A percentile compares a stretch with the other conserved stretches of the same genome.
These are phyloP conservation scores for Aspergillus hortae DNA, from an alignment of 2,329 filamentous ascomycete species.

Conservation along the genomic window DNA sequence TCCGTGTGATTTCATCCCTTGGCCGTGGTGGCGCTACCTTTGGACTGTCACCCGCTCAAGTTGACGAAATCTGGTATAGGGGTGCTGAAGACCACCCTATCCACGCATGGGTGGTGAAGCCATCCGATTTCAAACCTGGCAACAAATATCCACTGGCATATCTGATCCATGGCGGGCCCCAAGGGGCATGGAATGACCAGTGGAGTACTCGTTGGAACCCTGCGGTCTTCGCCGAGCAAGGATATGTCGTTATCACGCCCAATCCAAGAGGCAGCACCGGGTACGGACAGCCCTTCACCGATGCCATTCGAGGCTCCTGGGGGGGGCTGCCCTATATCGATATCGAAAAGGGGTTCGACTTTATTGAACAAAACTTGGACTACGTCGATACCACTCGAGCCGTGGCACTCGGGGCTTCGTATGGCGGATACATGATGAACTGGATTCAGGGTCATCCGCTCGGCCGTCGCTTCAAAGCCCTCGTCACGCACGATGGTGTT, in stretches of 20 bases:
- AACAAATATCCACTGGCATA: slow-evolving; percentile 54
- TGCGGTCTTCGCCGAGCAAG: slow-evolving; percentile 58
- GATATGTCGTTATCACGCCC: slow-evolving; percentile 58
- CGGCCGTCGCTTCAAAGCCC: slow-evolving; percentile 54
- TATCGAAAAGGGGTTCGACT: slow-evolving; percentile 51
- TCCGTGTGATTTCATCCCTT: slow-evolving; percentile 37
- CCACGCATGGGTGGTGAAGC: slow-evolving; percentile 47
- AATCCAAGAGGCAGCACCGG: slow-evolving; percentile 58
- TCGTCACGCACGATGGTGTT: slow-evolving; percentile 54
- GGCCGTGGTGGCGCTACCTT: slow-evolving; percentile 35
- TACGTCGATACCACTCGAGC: slow-evolving; percentile 54
- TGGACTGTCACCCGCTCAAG: slow-evolving; percentile 40
- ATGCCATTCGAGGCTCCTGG: slow-evolving; percentile 51
- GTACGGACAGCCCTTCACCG: slow-evolving; percentile 54
- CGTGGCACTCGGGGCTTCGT: slow-evolving; percentile 52
- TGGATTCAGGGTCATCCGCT: slow-evolving; percentile 56
- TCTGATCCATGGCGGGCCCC: slow-evolving; percentile 53
- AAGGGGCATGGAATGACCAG: slow-evolving; percentile 50
- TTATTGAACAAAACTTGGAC: slow-evolving; percentile 48
- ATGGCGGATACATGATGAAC: slow-evolving; percentile 60
- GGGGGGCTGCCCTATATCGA: slow-evolving; percentile 55
- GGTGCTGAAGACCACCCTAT: slow-evolving; percentile 43
- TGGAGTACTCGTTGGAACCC: slow-evolving; percentile 56
- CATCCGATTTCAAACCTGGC: slow-evolving; percentile 42
- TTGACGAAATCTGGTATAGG: slow-evolving; percentile 45